Evolutionary conservation across 2,329 filamentous ascomycete genomes (phyloP).

Genomic region (Sporothrix luriei): DNA sequence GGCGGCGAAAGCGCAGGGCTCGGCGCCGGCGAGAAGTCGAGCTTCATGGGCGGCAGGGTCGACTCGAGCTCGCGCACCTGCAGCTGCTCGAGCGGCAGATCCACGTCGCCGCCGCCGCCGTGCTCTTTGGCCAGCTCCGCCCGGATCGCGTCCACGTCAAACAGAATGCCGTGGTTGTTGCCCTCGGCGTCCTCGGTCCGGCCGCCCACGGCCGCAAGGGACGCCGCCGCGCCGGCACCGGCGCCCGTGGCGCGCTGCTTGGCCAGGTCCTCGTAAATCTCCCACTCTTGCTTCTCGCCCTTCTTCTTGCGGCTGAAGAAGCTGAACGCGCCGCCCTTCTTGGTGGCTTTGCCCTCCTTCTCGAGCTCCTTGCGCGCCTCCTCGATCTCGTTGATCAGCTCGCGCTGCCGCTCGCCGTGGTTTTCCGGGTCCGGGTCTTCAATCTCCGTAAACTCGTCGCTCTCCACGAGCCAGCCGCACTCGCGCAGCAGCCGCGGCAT

Average conservation of each 20-base stretch:
- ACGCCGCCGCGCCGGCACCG: constrained; percentile 21
- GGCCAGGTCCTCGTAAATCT: constrained; percentile 76
- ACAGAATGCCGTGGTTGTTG: constrained; percentile 70
- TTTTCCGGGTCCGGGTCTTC: constrained; percentile 97
- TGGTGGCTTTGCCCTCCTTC: constrained; percentile 68
- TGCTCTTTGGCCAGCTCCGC: constrained; percentile 77
- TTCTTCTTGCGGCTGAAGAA: constrained; percentile 85
- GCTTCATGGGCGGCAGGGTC: constrained; percentile 86
- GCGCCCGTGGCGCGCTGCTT: constrained; percentile 23
- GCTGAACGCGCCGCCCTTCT: constrained; percentile 60
- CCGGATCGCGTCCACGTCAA: constrained; percentile 93
- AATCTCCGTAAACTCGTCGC: constrained; percentile 93
- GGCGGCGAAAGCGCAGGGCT: constrained; percentile 33
- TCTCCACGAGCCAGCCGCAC: constrained; percentile 88
- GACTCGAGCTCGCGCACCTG: constrained; percentile 80
- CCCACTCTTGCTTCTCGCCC: constrained; percentile 83
- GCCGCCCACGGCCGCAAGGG: constrained; percentile 36
- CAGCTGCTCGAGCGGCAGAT: constrained; percentile 47
- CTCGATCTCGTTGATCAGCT: constrained; percentile 95
- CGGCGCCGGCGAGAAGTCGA: constrained; percentile 54
- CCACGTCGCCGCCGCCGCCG: constrained; percentile 40
- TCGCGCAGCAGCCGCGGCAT: constrained; percentile 87
- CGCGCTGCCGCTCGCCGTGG: constrained; percentile 80
- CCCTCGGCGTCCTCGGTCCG: constrained; percentile 54
- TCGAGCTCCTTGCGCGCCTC: constrained; percentile 87